A percentile compares a stretch with the other conserved stretches of the same genome.
phyloP scores from a whole-genome alignment of 768 basidiomycete genomes.

The Naganishia randhawae region DNA sequence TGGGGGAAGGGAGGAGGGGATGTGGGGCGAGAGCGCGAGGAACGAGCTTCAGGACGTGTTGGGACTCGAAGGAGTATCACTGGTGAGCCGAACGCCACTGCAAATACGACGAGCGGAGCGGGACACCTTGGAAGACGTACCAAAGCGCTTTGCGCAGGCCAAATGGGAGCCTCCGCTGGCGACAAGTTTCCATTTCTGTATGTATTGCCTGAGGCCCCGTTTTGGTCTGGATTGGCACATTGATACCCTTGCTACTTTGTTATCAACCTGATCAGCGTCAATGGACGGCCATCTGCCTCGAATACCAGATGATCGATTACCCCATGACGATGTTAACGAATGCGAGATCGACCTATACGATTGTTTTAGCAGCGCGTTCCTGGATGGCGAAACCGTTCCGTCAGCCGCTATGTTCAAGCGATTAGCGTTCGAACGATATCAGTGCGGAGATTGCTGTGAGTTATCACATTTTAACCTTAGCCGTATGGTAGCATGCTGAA shows the following conservation, averaged over 20 bases:
- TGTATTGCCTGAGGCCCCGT: conserved; percentile 27
- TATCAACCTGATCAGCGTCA: conserved; percentile 30
- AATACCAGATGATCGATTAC: background rate
- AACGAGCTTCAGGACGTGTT: conserved; percentile 34
- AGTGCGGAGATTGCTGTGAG: conserved; percentile 46
- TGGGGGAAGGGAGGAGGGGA: conserved; percentile 30
- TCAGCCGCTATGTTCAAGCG: conserved; percentile 42
- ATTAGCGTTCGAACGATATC: conserved; percentile 39
- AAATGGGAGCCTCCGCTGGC: conserved; percentile 36
- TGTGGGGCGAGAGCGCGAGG: conserved; percentile 36
- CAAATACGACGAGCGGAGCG: conserved; percentile 22
- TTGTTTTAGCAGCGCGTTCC: conserved; percentile 25
- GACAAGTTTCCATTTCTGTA: conserved; percentile 35
- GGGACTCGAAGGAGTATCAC: conserved; percentile 5
- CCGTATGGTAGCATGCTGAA: background rate
- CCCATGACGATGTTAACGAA: background rate
- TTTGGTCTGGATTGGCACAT: conserved; percentile 6
- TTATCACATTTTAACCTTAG: background rate
- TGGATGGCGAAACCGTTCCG: conserved; percentile 2
- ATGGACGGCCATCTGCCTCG: conserved; percentile 45
- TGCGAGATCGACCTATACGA: conserved; percentile 16
- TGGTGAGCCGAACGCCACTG: background rate
- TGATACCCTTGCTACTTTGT: background rate
- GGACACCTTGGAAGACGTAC: conserved; percentile 35
- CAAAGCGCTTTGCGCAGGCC: conserved; percentile 25